Evolutionary conservation across 1,284 basidiomycete genomes (phyloP).

Genomic region (Tremellales sp.): DNA sequence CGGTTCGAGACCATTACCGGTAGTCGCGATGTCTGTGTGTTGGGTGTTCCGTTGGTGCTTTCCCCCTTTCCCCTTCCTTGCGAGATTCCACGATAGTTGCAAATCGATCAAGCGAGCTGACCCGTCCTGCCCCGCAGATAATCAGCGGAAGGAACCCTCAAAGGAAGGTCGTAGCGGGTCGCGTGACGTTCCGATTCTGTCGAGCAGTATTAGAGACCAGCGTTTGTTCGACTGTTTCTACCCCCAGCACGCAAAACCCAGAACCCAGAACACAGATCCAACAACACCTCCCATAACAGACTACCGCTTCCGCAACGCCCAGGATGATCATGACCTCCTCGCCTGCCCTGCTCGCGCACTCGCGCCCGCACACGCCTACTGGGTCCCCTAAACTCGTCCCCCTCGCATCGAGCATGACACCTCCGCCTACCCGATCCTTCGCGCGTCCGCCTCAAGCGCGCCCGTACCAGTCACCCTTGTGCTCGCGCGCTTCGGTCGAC

Average conservation of each 20-base stretch:
- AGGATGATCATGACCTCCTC: constrained; percentile 16
- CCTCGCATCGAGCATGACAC: constrained; percentile 5
- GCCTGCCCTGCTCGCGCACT: constrained; percentile 2
- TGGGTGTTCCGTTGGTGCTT: no score
- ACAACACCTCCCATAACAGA: background rate
- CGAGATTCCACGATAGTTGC: no score
- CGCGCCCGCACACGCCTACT: constrained; percentile 6
- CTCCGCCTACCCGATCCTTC: constrained; percentile 11
- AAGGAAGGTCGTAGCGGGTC: no score
- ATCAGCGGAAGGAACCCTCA: no score
- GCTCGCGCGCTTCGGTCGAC: background rate
- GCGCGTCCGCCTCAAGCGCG: constrained; percentile 7
- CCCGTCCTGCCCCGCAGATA: no score
- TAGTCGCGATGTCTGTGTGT: no score
- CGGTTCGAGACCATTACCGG: no score
- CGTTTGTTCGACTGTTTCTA: no score
- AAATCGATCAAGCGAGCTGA: no score
- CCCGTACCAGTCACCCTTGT: constrained; percentile 12
- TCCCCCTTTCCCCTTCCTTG: no score
- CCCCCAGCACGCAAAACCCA: background rate
- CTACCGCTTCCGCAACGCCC: constrained; percentile 1
- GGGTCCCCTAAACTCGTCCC: constrained; percentile 10
- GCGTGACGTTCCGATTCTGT: no score
- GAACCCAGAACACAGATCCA: background rate
- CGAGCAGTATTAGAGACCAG: no score